Evolutionary conservation across 371 early-diverging fungal genomes (phyloP), one percentile per base, ranked within the genome.

Genomic region (Rhizopus stolonifer): DNA sequence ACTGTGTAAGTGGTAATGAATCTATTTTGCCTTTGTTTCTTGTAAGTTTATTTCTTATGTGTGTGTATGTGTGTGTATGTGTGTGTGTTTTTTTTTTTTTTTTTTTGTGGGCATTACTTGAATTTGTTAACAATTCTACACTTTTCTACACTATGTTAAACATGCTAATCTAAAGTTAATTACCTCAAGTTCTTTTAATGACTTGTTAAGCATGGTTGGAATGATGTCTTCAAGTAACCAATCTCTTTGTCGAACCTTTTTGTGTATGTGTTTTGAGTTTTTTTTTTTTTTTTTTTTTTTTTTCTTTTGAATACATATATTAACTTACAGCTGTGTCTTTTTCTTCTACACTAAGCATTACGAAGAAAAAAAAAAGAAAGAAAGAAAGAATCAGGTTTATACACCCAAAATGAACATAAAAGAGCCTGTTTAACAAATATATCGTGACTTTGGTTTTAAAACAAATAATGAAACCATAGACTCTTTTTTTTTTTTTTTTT

Each of bases 201-300:
- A 36, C 31, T 52, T 52, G 48, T 72, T 32, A 24, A 72, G 25
- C 32, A 62, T 56, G 17, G 50, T 51, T n/a, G 72, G 72, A 36
- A 72, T 63, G 38, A 72, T 49, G 19, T 58, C 52, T 17, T 72
- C 46, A 9, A 72, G 52, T 15, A 72, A 48, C 72, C 72, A 72
- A 51, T 68, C 58, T 46, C 56, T 52, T 50, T 72, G 66, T 39
- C 56, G 49, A 9, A 66, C 51, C 72, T 72, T 54, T 26, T 5
- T 25, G 31, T 4, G 4, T 29, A 10, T 29, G 4, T 29, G 10
- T 7, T 29, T 10, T 7, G 10, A 29, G 31, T 4, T 29, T 10
- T 29, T 10, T 29, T 10, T 10, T 29, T 29, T 29, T 7, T 29
- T 29, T 26, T 8, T 14, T 10, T 22, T n/a, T 18, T 34, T 47